A percentile compares a stretch with the other conserved stretches of the same genome.
These are phyloP conservation scores for Starmerella bacillaris DNA, from an alignment of 805 yeast species.

Conservation along the genomic window DNA sequence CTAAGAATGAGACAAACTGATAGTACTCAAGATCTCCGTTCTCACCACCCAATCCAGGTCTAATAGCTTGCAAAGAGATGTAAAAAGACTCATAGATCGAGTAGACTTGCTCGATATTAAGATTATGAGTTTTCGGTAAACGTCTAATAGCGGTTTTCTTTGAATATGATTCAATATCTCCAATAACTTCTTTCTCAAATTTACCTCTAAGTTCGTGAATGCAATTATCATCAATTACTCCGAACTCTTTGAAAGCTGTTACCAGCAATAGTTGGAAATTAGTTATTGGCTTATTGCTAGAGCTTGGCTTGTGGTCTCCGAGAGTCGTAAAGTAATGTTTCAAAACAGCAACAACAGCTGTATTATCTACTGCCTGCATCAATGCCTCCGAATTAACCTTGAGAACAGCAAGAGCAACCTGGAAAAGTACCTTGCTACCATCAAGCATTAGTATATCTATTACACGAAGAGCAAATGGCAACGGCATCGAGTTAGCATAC, in stretches of 20 bases:
- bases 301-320: slow-evolving; percentile 58
- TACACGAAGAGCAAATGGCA: slow-evolving; percentile 80
- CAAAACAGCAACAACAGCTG: slow-evolving; percentile 68
- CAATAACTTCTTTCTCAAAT: slow-evolving; percentile 59
- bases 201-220: slow-evolving; percentile 51
- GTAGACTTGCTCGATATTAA: slow-evolving; percentile 41
- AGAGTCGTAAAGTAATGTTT: slow-evolving; percentile 64
- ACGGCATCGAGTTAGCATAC: slow-evolving; percentile 82
- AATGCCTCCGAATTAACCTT: slow-evolving; percentile 75
- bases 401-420: slow-evolving; percentile 80
- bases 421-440: slow-evolving; percentile 79
- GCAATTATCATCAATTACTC: slow-evolving; percentile 56
- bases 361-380: slow-evolving; percentile 72
- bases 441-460: slow-evolving; percentile 77
- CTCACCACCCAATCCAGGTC: slow-evolving; percentile 29
- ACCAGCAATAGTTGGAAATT: slow-evolving; percentile 80
- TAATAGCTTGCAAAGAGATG: slow-evolving; percentile 47
- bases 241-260: slow-evolving; percentile 81
- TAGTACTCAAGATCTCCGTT: slow-evolving; percentile 55
- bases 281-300: slow-evolving; percentile 47
- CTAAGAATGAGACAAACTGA: slow-evolving; percentile 55
- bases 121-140: slow-evolving; percentile 51
- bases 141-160: slow-evolving; percentile 82
- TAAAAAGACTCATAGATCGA: slow-evolving; percentile 74
- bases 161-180: slow-evolving; percentile 75